These are phyloP conservation scores for Alternaria angustiovoidea DNA, from an alignment of 2,329 filamentous ascomycete genomes.

Conservation along the genomic window DNA sequence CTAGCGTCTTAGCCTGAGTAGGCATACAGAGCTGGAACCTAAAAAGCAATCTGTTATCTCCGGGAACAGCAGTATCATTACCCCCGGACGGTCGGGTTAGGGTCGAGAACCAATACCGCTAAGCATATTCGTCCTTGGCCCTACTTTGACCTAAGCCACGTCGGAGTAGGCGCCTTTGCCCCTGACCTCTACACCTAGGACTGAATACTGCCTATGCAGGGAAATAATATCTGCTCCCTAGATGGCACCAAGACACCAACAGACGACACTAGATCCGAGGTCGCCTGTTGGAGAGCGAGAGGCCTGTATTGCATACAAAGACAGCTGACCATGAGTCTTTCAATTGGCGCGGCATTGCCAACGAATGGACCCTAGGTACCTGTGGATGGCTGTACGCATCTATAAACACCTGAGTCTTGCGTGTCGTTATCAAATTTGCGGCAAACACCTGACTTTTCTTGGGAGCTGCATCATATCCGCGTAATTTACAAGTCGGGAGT, in stretches of 20 bases:
- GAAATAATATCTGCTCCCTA: too few relatives aligned
- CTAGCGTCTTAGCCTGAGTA: conserved; percentile 50
- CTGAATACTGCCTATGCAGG: not conserved
- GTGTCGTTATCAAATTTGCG: not conserved
- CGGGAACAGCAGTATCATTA: conserved; percentile 46
- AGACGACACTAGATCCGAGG: conserved; percentile 48
- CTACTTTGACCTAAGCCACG: conserved; percentile 54
- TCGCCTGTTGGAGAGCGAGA: conserved; percentile 44
- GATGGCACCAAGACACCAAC: conserved; percentile 49
- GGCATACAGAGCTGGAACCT: conserved; percentile 57
- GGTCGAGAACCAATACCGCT: conserved; percentile 33
- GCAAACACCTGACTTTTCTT: not conserved
- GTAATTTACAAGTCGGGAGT: not conserved
- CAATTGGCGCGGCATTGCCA: conserved; percentile 50
- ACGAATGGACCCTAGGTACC: conserved; percentile 32
- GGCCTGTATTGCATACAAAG: conserved; percentile 53
- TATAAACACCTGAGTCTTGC: not conserved
- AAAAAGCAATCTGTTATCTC: conserved; percentile 54
- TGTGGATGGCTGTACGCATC: not conserved
- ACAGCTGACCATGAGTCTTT: conserved; percentile 50
- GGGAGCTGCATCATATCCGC: not conserved
- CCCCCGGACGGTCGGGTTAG: conserved; percentile 43
- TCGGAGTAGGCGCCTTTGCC: conserved; percentile 41
- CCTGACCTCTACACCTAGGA: not conserved
- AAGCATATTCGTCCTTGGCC: conserved; percentile 60